phyloP scores from a whole-genome alignment of 148 eudicot genomes.

The Rhododendron simsii region DNA sequence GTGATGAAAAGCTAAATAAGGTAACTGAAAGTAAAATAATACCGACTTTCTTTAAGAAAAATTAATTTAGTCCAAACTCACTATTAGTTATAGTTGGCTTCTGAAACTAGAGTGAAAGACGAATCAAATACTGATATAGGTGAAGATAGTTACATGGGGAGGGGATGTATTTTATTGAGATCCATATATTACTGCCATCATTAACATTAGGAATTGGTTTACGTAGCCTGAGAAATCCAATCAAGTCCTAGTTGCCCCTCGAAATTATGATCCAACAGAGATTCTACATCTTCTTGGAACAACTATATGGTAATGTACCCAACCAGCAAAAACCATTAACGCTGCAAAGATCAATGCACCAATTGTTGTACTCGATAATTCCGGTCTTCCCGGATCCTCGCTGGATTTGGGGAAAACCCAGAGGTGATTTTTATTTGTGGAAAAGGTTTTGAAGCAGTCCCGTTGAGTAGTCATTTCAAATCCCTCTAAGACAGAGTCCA shows the following conservation, averaged over 20 bases:
- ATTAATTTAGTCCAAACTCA: neutral
- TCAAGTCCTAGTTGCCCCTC: neutral
- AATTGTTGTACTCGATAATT: neutral
- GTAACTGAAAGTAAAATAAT: too few relatives aligned
- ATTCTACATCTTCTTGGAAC: neutral
- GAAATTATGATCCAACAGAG: neutral
- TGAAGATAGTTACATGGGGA: neutral
- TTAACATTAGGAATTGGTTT: neutral
- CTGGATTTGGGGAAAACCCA: neutral
- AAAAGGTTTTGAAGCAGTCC: neutral
- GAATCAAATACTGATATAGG: neutral
- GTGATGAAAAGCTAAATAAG: too few relatives aligned
- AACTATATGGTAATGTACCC: neutral
- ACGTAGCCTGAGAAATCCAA: neutral
- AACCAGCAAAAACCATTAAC: neutral
- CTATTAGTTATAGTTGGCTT: neutral
- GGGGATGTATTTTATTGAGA: neutral
- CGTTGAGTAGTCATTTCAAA: neutral
- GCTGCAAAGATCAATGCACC: neutral
- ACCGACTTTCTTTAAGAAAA: neutral
- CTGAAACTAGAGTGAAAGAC: neutral
- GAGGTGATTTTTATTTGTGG: neutral
- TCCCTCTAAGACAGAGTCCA: neutral
- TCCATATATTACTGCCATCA: neutral
- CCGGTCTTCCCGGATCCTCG: neutral